Percentiles rank a stretch among this genome's conserved stretches.
Evolutionary conservation across 495 filamentous ascomycete genomes (phyloP).

Genomic region (Thozetella sp.): DNA sequence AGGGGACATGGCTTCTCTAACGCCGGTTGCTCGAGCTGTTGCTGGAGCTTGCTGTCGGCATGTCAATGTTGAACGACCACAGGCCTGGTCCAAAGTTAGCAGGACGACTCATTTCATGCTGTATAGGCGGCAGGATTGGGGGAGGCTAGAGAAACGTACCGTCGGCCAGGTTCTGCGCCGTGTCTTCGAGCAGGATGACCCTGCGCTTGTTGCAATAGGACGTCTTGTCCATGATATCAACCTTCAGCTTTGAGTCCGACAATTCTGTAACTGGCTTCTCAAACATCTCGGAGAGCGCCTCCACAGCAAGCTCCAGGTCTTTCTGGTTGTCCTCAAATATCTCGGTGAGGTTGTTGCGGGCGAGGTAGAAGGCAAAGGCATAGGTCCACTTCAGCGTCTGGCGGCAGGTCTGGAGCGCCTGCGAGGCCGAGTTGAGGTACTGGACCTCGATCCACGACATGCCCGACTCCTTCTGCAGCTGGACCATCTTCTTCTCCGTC

Average conservation of each 20-base stretch:
- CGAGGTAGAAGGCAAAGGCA: constrained; percentile 95
- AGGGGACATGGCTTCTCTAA: constrained; percentile 3
- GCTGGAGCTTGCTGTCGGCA: constrained; percentile 12
- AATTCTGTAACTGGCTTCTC: constrained; percentile 90
- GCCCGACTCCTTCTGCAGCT: constrained; percentile 86
- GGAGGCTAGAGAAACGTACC: constrained; percentile 64
- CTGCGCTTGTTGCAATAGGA: constrained; percentile 92
- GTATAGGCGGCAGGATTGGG: background rate
- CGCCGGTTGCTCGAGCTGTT: constrained; percentile 19
- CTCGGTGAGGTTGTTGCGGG: constrained; percentile 91
- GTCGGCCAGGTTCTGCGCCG: constrained; percentile 84
- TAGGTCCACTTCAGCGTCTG: constrained; percentile 99
- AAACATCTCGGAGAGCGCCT: constrained; percentile 95
- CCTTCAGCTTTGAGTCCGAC: constrained; percentile 72
- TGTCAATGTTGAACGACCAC: constrained; percentile 50
- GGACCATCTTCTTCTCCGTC: constrained; percentile 98
- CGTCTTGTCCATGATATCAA: constrained; percentile 98
- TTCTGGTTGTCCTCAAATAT: constrained; percentile 99
- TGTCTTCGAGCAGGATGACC: constrained; percentile 86
- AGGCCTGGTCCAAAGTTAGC: constrained; percentile 27
- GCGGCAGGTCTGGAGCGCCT: constrained; percentile 91
- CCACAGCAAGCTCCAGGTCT: constrained; percentile 94
- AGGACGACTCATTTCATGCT: background rate
- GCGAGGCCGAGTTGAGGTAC: constrained; percentile 89
- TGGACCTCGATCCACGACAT: constrained; percentile 99